Base-by-base conservation (phyloP, 2,329 filamentous ascomycete genomes). In the Beauveria scarabaeidicola region DNA sequence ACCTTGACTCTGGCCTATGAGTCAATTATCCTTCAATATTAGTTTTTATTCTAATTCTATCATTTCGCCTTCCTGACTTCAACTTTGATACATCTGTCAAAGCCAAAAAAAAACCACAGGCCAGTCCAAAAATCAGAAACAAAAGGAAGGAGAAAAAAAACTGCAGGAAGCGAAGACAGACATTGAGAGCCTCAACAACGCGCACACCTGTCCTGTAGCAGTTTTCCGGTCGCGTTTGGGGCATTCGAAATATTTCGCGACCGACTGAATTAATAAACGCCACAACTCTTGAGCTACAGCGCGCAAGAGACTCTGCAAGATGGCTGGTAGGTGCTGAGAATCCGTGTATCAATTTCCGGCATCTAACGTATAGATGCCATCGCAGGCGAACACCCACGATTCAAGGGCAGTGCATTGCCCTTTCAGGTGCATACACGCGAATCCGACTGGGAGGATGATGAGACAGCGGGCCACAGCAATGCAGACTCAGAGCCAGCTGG, bases 401-500 rank as follows among this genome's bases (percentile, higher is more conserved):
- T 59, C 2, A 54, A 59, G 17, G 56, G 55, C 52, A 55, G 55
- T n/a, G 56, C 53, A 10, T 62, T 64, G 55, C 54, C 61, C 2
- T 61, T 61, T 10, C 62, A 64, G 36, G 63, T 65, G 41, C 58
- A 64, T n/a, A 58, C 63, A 15, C 62, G 61, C 9, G 63, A 65
- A 32, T 61, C 61, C 21, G 63, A 65, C 38, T 65, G 61, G 29
- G 60, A 63, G 23, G 64, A 63, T 47, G 61, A 64, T 21, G 63
- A 63, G 32, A 56, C 50, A 2, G 27, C 46, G 23, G 54, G 54
- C 17, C 50, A 59, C 23, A 53, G 38, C 25, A 48, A 21, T 11
- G 48, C 61, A 27, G 63, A 66, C 59, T 61, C 61, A 27, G 66
- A 67, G 50, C 61, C 64, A 43, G 48, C 61, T 29, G 65, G 62